Evolutionary conservation across 2,329 filamentous ascomycete genomes (phyloP), one percentile per base, ranked within the genome.

Genomic region (Aspergillus texensis): DNA sequence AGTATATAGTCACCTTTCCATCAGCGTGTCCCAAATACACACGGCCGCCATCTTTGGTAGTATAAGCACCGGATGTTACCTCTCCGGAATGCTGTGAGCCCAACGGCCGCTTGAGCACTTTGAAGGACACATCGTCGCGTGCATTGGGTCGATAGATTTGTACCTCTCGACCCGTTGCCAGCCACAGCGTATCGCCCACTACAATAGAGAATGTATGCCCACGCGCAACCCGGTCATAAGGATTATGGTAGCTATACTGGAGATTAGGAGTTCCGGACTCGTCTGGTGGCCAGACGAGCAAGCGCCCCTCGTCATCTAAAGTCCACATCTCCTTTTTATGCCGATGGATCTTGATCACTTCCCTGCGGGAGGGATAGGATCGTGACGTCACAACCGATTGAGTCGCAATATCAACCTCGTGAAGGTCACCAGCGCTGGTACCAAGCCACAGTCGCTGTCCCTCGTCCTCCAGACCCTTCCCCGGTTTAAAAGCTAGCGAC

Each of bases 1-100:
- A 94, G 78, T 96, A 98, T n/a, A 98, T 89, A 63, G 92, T 95
- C 61, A 99, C 88, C 76, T 97, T 97, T 55, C 95, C 95, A 76
- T 99, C 95, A 14, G 87, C 88, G 75, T 99, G 95, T 1, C 95
- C 95, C 69, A 99, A 90, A 76, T 93, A 97, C 1, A 96, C 89
- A 66, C 90, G 89, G 61, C 91, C 91, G 0, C 90, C 89, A 53
- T 94, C 87, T 28, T 89, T 89, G 57, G 87, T 89, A 36, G 96
- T 84, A 59, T 89, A 85, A 2, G 94, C 87, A 6, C 93, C 94
- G 0, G 92, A 92, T 1, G 92, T 96, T 16, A 99, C 88, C 65
- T 98, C 94, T 16, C 94, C 94, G 11, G 91, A 89, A 61, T 89
- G 89, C 19, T 90, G 86, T 58, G 91, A 87, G 16, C 85, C 80